Evolutionary conservation across 208 protist species (phyloP).

Genomic region (Trypanosoma congolense): DNA sequence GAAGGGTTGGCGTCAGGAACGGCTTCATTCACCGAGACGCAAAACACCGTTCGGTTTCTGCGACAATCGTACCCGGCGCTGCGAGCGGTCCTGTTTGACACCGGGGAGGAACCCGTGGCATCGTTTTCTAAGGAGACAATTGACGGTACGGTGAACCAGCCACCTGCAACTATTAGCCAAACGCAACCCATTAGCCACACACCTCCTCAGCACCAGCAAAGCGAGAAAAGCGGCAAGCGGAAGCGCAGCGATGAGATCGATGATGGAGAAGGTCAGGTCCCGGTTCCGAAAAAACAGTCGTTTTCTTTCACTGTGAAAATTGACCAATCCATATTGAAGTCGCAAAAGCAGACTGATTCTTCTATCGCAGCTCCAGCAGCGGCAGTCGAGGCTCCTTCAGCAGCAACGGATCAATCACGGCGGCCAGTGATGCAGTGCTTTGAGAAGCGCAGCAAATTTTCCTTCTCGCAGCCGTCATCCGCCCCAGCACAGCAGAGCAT

Average conservation of each 20-base stretch:
- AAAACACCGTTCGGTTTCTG: slow-evolving; percentile 6
- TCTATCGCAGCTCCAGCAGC: neutral
- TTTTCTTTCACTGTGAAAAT: slow-evolving; percentile 15
- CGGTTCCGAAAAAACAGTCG: neutral
- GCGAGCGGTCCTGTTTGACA: slow-evolving; percentile 5
- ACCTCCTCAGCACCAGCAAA: too few relatives aligned
- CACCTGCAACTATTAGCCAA: neutral
- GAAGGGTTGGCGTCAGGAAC: neutral
- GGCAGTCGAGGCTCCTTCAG: neutral
- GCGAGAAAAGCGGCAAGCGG: neutral
- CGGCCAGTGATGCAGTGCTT: neutral
- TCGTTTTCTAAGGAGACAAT: neutral
- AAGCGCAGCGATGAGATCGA: neutral
- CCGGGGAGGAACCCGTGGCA: neutral
- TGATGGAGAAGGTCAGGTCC: neutral
- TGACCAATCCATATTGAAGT: slow-evolving; percentile 1
- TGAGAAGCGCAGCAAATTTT: too few relatives aligned
- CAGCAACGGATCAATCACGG: slow-evolving; percentile 1
- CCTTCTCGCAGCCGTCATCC: too few relatives aligned
- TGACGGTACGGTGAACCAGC: neutral
- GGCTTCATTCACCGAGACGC: neutral
- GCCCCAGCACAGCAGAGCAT: too few relatives aligned
- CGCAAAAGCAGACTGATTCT: neutral
- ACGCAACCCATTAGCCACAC: too few relatives aligned
- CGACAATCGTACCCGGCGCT: slow-evolving; percentile 14